These are phyloP conservation scores for Fusarium coffeatum DNA, from an alignment of 2,329 filamentous ascomycete species.

Conservation along the genomic window DNA sequence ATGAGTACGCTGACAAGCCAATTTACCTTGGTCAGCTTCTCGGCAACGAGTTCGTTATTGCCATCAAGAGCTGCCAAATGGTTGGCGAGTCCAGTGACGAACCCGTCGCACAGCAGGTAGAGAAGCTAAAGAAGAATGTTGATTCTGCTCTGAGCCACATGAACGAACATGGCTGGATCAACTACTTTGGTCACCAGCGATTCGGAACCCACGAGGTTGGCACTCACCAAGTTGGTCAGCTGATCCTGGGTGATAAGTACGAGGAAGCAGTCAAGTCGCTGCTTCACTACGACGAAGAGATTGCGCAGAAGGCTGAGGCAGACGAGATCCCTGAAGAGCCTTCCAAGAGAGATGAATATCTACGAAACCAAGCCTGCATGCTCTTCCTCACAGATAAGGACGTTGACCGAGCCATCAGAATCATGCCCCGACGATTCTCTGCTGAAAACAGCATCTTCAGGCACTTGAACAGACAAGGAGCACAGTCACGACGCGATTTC, in stretches of 20 bases:
- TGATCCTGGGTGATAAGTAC: slow-evolving; percentile 85
- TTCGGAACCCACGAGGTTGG: slow-evolving; percentile 90
- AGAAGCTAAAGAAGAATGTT: slow-evolving; percentile 55
- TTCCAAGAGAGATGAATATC: slow-evolving; percentile 79
- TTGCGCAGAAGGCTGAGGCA: slow-evolving; percentile 61
- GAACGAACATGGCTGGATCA: slow-evolving; percentile 84
- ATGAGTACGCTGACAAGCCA: slow-evolving; percentile 76
- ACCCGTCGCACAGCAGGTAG: slow-evolving; percentile 46
- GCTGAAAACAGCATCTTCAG: slow-evolving; percentile 84
- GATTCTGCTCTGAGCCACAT: slow-evolving; percentile 74
- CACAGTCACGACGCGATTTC: slow-evolving; percentile 71
- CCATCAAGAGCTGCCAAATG: slow-evolving; percentile 85
- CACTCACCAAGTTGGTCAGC: slow-evolving; percentile 85
- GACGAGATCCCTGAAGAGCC: slow-evolving; percentile 56
- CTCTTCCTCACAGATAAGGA: slow-evolving; percentile 74
- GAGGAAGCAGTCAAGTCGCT: slow-evolving; percentile 83
- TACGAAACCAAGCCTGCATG: slow-evolving; percentile 82
- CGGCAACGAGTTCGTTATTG: slow-evolving; percentile 95
- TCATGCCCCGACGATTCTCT: slow-evolving; percentile 82
- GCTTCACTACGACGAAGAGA: slow-evolving; percentile 75
- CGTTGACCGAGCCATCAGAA: slow-evolving; percentile 68
- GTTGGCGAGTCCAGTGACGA: slow-evolving; percentile 50
- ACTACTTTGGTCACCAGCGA: slow-evolving; percentile 97
- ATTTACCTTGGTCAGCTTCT: slow-evolving; percentile 85
- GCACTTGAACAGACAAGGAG: slow-evolving; percentile 70